Evolutionary conservation across 208 protist genomes (phyloP), one percentile per base, ranked within the genome.

Genomic region (Balamuthia mandrillaris): DNA sequence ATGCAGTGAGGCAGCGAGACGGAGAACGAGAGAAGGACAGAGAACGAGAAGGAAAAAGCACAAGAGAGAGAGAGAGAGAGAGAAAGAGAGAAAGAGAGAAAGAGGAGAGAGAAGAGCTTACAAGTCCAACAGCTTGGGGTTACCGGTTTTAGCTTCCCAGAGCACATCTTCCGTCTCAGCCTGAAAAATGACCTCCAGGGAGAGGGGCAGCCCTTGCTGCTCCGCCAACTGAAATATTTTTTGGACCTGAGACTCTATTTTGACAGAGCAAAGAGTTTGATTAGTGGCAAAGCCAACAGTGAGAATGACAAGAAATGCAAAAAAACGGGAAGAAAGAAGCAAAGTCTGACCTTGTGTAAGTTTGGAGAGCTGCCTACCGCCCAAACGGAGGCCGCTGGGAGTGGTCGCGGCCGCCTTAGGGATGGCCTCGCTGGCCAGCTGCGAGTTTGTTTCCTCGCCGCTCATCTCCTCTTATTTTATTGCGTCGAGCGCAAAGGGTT

Each of bases 381-480:
- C 61, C 39, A 68, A 47, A 24, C 61, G 61, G 5, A 68, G 61
- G 61, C 61, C 61, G 6, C 37, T 39, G 2, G 61, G 61, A 14
- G 61, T 68, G 61, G 61, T 68, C 37, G 61, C 61, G 2, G 61
- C 61, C 61, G 45, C 45, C 61, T 68, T 68, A 21, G 61, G 61
- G 37, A 47, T 68, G 21, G 29, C 61, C 61, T 68, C 61, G 45
- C 45, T 68, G 21, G 61, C 61, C 61, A 47, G n/a, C 14, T 41
- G 4, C 35, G 7, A 18, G 12, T 54, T 12, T 54, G 47, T 54
- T 54, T 54, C n/a, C n/a, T n/a, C n/a, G n/a, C n/a, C n/a, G n/a
- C n/a, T n/a, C n/a, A n/a, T n/a, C n/a, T n/a, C n/a, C n/a, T n/a
- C n/a, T n/a, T n/a, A n/a, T n/a, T n/a, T n/a, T n/a, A n/a, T n/a